These are phyloP conservation scores for Neurospora intermedia DNA, from an alignment of 495 filamentous ascomycete species.

Conservation along the genomic window DNA sequence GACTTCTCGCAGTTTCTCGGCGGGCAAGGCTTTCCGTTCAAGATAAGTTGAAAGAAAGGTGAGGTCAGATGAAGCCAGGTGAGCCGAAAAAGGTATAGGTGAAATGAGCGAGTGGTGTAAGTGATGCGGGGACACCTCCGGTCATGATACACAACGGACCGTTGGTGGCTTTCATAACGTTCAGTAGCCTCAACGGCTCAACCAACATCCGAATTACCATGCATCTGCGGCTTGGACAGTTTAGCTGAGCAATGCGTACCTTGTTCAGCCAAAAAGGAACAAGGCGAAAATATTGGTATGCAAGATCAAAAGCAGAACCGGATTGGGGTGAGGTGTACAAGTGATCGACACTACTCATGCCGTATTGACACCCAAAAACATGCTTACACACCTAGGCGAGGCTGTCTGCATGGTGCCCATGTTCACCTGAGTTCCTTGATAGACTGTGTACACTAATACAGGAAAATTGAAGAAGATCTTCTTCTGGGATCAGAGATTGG, in stretches of 20 bases:
- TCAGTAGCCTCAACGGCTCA: neutral
- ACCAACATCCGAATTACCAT: neutral
- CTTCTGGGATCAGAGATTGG: neutral
- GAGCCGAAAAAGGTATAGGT: neutral
- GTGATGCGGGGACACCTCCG: neutral
- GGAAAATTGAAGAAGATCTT: neutral
- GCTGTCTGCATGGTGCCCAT: neutral
- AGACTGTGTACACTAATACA: neutral
- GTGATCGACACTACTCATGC: neutral
- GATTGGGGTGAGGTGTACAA: neutral
- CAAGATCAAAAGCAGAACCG: neutral
- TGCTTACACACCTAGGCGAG: neutral
- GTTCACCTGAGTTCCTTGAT: neutral
- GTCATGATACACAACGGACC: neutral
- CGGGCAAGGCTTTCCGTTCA: neutral
- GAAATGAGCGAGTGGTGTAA: neutral
- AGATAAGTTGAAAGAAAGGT: neutral
- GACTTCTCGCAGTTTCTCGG: neutral
- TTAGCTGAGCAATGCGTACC: neutral
- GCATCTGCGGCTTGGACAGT: neutral
- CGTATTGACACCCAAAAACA: neutral
- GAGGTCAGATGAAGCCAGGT: neutral
- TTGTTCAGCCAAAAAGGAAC: too few relatives aligned
- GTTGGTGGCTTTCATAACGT: neutral
- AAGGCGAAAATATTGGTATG: neutral